These are phyloP conservation scores for Hysterium pulicare DNA, from an alignment of 2,329 filamentous ascomycete genomes.

Conservation along the genomic window DNA sequence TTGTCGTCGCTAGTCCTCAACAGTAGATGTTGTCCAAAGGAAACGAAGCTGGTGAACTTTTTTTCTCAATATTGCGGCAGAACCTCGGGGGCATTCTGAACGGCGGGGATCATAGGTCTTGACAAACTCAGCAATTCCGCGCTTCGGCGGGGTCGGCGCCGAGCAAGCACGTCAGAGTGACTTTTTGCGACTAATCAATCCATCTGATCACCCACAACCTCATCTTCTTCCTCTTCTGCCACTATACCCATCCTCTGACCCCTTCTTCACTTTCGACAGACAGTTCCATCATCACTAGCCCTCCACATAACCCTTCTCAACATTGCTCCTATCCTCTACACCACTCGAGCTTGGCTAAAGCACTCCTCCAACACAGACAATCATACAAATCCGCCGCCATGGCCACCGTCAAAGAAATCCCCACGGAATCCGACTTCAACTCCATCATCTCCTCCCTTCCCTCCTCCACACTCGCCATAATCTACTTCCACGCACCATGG, in stretches of 20 bases:
- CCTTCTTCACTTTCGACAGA: not conserved
- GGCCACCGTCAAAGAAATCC: slow-evolving; percentile 69
- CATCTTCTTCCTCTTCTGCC: not conserved
- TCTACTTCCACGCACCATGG: slow-evolving; percentile 97
- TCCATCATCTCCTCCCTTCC: slow-evolving; percentile 64
- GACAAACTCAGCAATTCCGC: slow-evolving; percentile 2
- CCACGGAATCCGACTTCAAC: slow-evolving; percentile 69
- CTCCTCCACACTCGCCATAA: slow-evolving; percentile 68
- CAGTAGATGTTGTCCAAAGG: slow-evolving; percentile 14
- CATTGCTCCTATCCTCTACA: not conserved
- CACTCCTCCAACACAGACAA: not conserved
- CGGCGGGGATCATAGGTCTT: no score
- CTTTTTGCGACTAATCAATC: slow-evolving; percentile 4
- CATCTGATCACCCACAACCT: not conserved
- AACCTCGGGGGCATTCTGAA: no score
- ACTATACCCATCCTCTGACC: no score
- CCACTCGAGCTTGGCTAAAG: not conserved
- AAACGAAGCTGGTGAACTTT: not conserved
- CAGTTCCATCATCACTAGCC: not conserved
- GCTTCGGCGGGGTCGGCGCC: slow-evolving; percentile 13
- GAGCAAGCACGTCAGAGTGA: slow-evolving; percentile 24
- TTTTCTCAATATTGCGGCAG: slow-evolving; percentile 5
- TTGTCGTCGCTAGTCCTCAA: slow-evolving; percentile 23
- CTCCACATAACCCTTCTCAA: slow-evolving; percentile 1
- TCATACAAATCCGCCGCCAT: slow-evolving; percentile 16